Evolutionary conservation across 2,329 filamentous ascomycete genomes (phyloP).

Genomic region (Pseudogymnoascus sp.): DNA sequence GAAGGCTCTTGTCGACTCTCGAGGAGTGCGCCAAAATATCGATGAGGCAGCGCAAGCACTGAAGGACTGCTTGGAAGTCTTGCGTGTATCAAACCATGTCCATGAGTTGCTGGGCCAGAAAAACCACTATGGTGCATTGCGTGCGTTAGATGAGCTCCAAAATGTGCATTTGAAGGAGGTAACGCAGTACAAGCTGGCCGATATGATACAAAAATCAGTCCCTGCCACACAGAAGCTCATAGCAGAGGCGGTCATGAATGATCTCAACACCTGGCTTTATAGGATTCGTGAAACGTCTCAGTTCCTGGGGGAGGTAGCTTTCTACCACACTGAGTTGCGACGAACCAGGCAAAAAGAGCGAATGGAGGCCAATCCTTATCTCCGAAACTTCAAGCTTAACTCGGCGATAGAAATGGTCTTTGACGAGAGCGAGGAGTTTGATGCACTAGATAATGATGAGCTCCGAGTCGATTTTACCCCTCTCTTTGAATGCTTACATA

Average conservation of each 20-base stretch:
- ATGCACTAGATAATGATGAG: conserved; percentile 91
- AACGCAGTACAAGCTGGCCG: conserved; percentile 88
- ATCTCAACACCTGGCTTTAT: conserved; percentile 94
- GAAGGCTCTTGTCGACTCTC: conserved; percentile 84
- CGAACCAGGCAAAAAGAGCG: conserved; percentile 77
- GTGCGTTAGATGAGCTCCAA: conserved; percentile 89
- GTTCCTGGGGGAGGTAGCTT: conserved; percentile 89
- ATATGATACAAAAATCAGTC: conserved; percentile 92
- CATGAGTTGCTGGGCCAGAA: conserved; percentile 88
- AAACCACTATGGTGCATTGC: conserved; percentile 89
- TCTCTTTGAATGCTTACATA: conserved; percentile 89
- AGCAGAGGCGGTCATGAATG: conserved; percentile 92
- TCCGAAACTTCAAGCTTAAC: conserved; percentile 83
- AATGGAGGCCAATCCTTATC: conserved; percentile 64
- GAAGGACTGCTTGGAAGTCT: conserved; percentile 83
- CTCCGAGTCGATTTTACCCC: conserved; percentile 91
- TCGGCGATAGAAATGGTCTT: conserved; percentile 92
- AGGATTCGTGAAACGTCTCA: conserved; percentile 93
- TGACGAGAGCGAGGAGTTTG: conserved; percentile 91
- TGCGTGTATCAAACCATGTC: conserved; percentile 87
- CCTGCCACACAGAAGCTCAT: conserved; percentile 88
- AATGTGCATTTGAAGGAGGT: conserved; percentile 94
- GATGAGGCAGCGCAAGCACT: conserved; percentile 84
- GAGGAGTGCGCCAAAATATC: conserved; percentile 88
- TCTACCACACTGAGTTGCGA: conserved; percentile 89